Conservation (phyloP, 345 rosid genomes). For the Erucastrum elatum region DNA sequence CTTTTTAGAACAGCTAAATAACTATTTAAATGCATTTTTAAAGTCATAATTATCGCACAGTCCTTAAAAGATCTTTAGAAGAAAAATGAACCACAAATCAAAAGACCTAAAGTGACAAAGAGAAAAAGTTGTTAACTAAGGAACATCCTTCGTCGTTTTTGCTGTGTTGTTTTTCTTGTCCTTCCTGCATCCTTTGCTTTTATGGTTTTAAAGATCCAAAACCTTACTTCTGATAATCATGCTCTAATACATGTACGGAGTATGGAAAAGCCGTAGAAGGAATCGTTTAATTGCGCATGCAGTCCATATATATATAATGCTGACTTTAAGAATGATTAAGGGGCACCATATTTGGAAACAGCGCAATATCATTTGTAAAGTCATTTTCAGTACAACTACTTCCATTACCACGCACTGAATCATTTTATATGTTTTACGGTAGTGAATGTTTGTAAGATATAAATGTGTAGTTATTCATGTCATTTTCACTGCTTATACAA, state of each 20-base stretch:
- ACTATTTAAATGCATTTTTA: constrained; percentile 22
- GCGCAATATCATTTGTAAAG: constrained; percentile 19
- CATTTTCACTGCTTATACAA: constrained; percentile 1
- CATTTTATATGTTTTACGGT: constrained; percentile 23
- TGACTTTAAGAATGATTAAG: constrained; percentile 36
- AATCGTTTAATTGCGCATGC: constrained; percentile 39
- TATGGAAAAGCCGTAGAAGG: constrained; percentile 32
- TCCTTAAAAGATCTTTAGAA: too few species aligned
- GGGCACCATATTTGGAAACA: constrained; percentile 26
- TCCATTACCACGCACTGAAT: constrained; percentile 29
- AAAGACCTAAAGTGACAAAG: too few species aligned
- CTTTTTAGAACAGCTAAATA: background rate
- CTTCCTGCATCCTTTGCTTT: too few species aligned
- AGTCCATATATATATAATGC: background rate
- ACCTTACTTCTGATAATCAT: too few species aligned
- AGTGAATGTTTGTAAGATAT: constrained; percentile 1
- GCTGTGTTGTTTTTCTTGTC: too few species aligned
- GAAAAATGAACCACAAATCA: too few species aligned
- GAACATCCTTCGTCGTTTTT: too few species aligned
- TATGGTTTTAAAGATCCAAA: too few species aligned
- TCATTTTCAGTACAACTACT: constrained; percentile 22
- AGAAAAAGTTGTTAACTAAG: too few species aligned
- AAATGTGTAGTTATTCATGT: background rate
- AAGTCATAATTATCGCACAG: background rate
- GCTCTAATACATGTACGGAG: constrained; percentile 31